Conservation (phyloP, 2,329 filamentous ascomycete species). For the Purpureocillium lavendulum region DNA sequence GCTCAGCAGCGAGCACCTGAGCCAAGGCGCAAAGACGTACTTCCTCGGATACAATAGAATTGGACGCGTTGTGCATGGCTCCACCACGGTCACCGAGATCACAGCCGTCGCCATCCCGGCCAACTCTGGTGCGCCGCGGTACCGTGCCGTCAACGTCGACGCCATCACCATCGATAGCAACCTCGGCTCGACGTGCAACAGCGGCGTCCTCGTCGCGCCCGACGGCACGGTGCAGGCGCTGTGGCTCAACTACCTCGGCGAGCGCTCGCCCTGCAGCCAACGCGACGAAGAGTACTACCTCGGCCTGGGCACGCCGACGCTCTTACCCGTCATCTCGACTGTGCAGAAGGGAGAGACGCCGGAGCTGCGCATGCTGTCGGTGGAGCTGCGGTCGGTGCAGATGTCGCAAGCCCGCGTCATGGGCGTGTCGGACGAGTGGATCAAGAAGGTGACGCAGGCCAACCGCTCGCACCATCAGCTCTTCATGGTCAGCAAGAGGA, state of each 20-base stretch:
- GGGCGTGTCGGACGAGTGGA: constrained; percentile 95
- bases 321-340: constrained; percentile 80
- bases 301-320: constrained; percentile 77
- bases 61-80: constrained; percentile 83
- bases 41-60: constrained; percentile 99
- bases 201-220: constrained; percentile 81
- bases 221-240: constrained; percentile 91
- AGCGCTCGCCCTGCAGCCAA: constrained; percentile 67
- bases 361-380: constrained; percentile 80
- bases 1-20: constrained; percentile 72
- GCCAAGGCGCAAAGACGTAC: constrained; percentile 87
- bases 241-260: constrained; percentile 94
- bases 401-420: constrained; percentile 97
- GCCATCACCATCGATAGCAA: constrained; percentile 95
- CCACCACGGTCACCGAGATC: constrained; percentile 93
- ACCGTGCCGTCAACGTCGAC: constrained; percentile 91
- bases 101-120: constrained; percentile 95
- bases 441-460: constrained; percentile 76
- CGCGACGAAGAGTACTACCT: constrained; percentile 97
- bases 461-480: constrained; percentile 92
- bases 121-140: constrained; percentile 83
- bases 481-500: constrained; percentile 95
- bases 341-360: constrained; percentile 75
- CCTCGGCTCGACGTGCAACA: constrained; percentile 84
- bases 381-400: constrained; percentile 90